These are phyloP conservation scores for Arthrocladium fulminans DNA, from an alignment of 2,329 filamentous ascomycete species.

Conservation along the genomic window DNA sequence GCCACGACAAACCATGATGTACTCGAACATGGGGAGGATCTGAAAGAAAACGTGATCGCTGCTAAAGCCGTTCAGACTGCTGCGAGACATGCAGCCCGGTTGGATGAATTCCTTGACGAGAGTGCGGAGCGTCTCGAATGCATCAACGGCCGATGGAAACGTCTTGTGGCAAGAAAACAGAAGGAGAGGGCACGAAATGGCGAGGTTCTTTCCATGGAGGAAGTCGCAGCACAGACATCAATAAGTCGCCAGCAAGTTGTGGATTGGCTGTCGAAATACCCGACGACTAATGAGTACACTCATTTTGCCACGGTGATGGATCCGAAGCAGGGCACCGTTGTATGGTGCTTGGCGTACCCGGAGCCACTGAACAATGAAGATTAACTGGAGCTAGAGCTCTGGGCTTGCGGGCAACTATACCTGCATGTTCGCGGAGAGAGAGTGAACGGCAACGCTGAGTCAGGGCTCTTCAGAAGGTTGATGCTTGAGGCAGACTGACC, in stretches of 20 bases:
- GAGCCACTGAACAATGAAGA: neutral
- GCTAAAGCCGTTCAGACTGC: neutral
- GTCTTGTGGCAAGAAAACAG: constrained; percentile 9
- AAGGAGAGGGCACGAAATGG: constrained; percentile 1
- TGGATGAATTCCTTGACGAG: constrained; percentile 19
- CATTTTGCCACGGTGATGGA: constrained; percentile 54
- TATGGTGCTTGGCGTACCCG: constrained; percentile 35
- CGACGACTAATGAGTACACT: constrained; percentile 49
- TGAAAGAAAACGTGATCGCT: constrained; percentile 16
- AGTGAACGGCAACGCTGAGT: no score
- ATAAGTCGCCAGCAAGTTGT: constrained; percentile 31
- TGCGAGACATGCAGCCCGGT: constrained; percentile 13
- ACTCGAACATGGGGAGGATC: constrained; percentile 20
- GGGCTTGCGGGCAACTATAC: neutral
- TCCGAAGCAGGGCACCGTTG: constrained; percentile 39
- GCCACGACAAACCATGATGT: constrained; percentile 50
- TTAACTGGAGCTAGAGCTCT: neutral
- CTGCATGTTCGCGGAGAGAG: neutral
- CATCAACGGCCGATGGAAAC: constrained; percentile 16
- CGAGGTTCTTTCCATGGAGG: constrained; percentile 12
- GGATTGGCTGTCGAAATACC: constrained; percentile 43
- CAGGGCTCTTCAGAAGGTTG: no score
- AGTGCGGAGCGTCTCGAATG: constrained; percentile 16
- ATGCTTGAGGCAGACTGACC: no score
- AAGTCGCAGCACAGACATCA: constrained; percentile 20